A percentile compares a stretch with the other conserved stretches of the same genome.
Conservation (phyloP, 2,329 filamentous ascomycete species). For the Paraphaeosphaeria minitans region DNA sequence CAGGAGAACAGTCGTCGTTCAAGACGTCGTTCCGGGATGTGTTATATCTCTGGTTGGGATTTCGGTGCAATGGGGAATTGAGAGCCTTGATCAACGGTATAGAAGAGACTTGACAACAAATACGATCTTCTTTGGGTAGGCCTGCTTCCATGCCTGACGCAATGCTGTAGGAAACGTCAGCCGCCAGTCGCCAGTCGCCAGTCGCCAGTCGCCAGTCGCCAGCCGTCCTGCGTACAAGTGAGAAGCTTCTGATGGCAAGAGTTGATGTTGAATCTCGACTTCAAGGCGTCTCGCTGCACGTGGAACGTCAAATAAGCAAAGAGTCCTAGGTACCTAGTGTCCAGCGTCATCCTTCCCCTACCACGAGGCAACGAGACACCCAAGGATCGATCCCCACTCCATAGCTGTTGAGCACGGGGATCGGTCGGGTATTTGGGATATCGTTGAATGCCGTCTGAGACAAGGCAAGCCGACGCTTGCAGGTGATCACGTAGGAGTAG, state of each 20-base stretch:
- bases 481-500: slow-evolving; percentile 1
- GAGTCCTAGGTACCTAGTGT: background rate
- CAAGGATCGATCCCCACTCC: background rate
- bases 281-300: background rate
- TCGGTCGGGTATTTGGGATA: background rate
- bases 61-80: background rate
- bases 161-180: background rate
- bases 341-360: background rate
- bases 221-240: background rate
- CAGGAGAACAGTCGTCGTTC: background rate
- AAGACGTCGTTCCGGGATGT: background rate
- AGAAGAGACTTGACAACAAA: background rate
- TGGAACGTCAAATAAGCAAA: background rate
- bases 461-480: background rate
- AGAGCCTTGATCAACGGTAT: background rate
- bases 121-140: background rate
- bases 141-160: background rate
- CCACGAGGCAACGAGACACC: background rate
- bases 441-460: background rate
- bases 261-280: background rate
- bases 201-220: background rate
- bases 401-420: background rate
- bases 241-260: background rate
- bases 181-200: background rate
- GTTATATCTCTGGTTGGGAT: background rate